Evolutionary conservation across 2,329 filamentous ascomycete species (phyloP).

Genomic region (Pleoardoris graminearum): DNA sequence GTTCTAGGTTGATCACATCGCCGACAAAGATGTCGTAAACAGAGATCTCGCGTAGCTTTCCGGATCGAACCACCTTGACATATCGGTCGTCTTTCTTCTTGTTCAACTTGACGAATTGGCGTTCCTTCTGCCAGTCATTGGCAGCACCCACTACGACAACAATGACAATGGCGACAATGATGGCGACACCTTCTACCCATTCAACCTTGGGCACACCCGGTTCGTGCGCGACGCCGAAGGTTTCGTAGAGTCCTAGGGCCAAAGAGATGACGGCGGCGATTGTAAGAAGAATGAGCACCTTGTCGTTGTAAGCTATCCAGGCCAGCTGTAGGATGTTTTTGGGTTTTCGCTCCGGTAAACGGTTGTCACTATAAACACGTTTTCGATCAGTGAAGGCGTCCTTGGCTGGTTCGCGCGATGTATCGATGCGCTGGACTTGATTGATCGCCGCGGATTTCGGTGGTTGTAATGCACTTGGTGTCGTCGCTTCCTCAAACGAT

Average conservation of each 20-base stretch:
- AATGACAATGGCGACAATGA: slow-evolving; percentile 74
- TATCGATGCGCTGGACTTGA: slow-evolving; percentile 18
- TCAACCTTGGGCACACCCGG: slow-evolving; percentile 62
- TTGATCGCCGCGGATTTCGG: slow-evolving; percentile 21
- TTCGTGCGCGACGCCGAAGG: slow-evolving; percentile 61
- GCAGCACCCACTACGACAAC: slow-evolving; percentile 76
- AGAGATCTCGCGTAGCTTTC: slow-evolving; percentile 68
- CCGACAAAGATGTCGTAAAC: slow-evolving; percentile 73
- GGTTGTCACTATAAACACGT: slow-evolving; percentile 70
- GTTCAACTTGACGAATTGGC: slow-evolving; percentile 79
- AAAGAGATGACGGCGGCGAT: slow-evolving; percentile 74
- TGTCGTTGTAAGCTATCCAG: slow-evolving; percentile 84
- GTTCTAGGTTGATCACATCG: slow-evolving; percentile 72
- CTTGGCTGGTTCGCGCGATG: slow-evolving; percentile 32
- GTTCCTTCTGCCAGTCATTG: slow-evolving; percentile 82
- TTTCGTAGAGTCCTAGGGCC: slow-evolving; percentile 74
- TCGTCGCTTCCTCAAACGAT: slow-evolving; percentile 67
- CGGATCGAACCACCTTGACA: slow-evolving; percentile 77
- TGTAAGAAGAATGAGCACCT: slow-evolving; percentile 72
- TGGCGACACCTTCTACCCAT: slow-evolving; percentile 82
- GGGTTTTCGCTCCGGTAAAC: slow-evolving; percentile 68
- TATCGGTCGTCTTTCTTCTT: slow-evolving; percentile 76
- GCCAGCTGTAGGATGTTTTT: slow-evolving; percentile 72
- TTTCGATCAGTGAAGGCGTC: slow-evolving; percentile 63
- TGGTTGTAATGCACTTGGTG: slow-evolving; percentile 22